Evolutionary conservation across 306 rosid genomes (phyloP).

Genomic region (Coriaria nepalensis): DNA sequence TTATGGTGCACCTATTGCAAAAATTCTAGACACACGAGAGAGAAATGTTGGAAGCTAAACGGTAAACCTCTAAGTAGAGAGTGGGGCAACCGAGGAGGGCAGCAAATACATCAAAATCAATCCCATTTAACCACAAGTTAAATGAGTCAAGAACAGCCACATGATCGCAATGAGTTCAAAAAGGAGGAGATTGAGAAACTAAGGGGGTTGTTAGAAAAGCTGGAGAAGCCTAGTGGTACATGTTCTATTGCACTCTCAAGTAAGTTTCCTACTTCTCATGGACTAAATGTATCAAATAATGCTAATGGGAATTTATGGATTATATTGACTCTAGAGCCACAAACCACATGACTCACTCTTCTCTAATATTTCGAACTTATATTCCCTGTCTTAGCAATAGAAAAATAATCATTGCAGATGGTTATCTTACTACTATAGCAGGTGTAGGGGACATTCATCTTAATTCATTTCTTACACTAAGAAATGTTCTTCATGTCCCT

Average conservation of each 20-base stretch:
- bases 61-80: neutral
- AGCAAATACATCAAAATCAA: too few relatives aligned
- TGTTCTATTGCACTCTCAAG: too few relatives aligned
- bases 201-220: too few relatives aligned
- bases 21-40: neutral
- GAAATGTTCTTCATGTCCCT: neutral
- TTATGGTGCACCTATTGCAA: neutral
- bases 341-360: neutral
- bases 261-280: too few relatives aligned
- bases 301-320: neutral
- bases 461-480: neutral
- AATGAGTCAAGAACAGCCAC: neutral
- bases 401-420: neutral
- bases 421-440: neutral
- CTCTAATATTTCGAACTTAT: neutral
- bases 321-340: slow-evolving; percentile 1
- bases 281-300: too few relatives aligned
- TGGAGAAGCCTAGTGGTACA: too few relatives aligned
- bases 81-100: neutral
- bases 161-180: too few relatives aligned
- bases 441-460: neutral
- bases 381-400: neutral
- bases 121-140: neutral
- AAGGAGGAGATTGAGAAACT: too few relatives aligned
- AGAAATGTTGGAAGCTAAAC: slow-evolving; percentile 1